Conservation (phyloP, 129 eudicot species). For the Calendula officinalis region DNA sequence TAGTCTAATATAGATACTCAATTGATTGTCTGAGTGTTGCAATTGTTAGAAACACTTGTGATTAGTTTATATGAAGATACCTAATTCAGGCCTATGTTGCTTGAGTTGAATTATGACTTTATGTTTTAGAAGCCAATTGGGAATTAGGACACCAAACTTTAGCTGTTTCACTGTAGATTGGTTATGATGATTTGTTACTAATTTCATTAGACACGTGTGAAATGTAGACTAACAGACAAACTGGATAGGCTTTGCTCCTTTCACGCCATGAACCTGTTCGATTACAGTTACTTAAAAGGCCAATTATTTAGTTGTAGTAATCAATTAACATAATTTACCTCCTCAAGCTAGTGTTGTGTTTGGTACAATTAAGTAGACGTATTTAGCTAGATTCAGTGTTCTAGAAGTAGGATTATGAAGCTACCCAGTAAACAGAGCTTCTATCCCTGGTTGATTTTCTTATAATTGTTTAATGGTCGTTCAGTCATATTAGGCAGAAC, state of each 20-base stretch:
- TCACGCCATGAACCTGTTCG: neutral
- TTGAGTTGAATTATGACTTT: neutral
- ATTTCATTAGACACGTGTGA: neutral
- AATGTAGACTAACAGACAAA: slow-evolving; percentile 14
- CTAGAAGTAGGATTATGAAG: slow-evolving; percentile 6
- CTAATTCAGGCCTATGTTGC: slow-evolving; percentile 5
- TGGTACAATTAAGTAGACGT: neutral
- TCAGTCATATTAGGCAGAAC: neutral
- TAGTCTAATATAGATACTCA: no score
- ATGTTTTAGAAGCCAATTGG: neutral
- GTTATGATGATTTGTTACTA: no score
- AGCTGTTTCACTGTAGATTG: no score
- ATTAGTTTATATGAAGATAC: neutral
- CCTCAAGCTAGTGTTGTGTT: neutral
- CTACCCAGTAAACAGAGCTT: neutral
- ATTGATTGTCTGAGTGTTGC: neutral
- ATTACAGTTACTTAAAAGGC: neutral
- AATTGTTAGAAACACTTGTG: neutral
- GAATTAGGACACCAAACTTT: neutral
- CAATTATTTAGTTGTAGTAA: neutral
- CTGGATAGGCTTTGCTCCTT: neutral
- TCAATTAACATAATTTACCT: neutral
- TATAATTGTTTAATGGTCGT: no score
- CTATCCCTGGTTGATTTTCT: no score
- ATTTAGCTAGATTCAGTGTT: no score